Evolutionary conservation across 2,329 filamentous ascomycete genomes (phyloP).

Genomic region (Dryadomyces quercivorus): DNA sequence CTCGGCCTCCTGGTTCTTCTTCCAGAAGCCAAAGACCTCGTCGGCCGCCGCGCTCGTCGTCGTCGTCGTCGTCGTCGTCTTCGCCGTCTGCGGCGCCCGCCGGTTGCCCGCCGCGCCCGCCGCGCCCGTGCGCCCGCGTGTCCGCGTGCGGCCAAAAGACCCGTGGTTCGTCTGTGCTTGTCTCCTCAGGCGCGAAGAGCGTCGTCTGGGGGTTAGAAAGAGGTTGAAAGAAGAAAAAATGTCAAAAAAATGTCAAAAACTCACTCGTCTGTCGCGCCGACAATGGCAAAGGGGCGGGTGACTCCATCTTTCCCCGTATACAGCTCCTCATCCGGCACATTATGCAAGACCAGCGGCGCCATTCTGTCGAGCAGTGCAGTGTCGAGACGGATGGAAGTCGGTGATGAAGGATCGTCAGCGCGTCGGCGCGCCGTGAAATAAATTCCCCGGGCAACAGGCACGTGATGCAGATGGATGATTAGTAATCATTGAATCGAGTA

Average conservation of each 20-base stretch:
- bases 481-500: no score
- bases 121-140: slow-evolving; percentile 32
- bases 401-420: neutral
- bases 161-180: slow-evolving; percentile 36
- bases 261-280: slow-evolving; percentile 18
- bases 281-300: slow-evolving; percentile 53
- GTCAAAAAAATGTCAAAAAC: neutral
- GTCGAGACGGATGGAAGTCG: neutral
- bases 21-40: slow-evolving; percentile 47
- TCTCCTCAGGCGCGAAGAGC: slow-evolving; percentile 34
- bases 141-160: slow-evolving; percentile 54
- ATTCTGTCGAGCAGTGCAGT: slow-evolving; percentile 22
- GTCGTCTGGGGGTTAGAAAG: slow-evolving; percentile 29
- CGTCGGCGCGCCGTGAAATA: neutral
- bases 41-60: slow-evolving; percentile 47
- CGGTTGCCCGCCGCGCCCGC: slow-evolving; percentile 7
- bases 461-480: no score
- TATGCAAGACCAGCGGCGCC: slow-evolving; percentile 55
- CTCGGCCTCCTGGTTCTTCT: slow-evolving; percentile 29
- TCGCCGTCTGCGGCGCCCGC: slow-evolving; percentile 17
- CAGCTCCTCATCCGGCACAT: slow-evolving; percentile 56
- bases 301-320: slow-evolving; percentile 55
- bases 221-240: neutral
- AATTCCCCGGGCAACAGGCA: neutral
- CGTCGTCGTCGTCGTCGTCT: slow-evolving; percentile 41